Evolutionary conservation across 140 eudicot species (phyloP), one percentile per base, ranked within the genome.

Genomic region (Stevia rebaudiana): DNA sequence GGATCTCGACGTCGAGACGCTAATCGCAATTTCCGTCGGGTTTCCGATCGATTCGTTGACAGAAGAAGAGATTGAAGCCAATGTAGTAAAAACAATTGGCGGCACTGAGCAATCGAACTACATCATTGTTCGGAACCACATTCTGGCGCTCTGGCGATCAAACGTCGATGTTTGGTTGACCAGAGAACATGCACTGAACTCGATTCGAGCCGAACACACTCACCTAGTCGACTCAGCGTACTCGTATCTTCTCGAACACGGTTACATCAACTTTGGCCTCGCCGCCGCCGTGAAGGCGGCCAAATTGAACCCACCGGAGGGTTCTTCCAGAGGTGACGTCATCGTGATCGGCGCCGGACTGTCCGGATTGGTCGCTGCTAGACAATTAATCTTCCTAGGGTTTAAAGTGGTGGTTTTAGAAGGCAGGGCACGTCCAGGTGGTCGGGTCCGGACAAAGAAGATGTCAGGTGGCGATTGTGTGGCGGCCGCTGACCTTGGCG

Each of bases 401-500:
- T 88, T 88, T 78, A 92, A 84, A 57, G 99, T 83, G 43, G 74
- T 85, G 22, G 76, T 88, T 54, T 72, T 92, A 11, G 98, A 92
- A 74, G 98, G 96, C 4, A 52, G 98, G 62, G 39, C 61, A 1
- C 77, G 95, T 18, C 90, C 98, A 0, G 98, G 98, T 5, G 98
- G 98, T 0, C 76, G 98, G 16, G 98, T 92, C 0, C 74, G 86
- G 42, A 81, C 94, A 13, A 80, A 73, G 80, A 83, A 78, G 59
- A 85, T 92, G 99, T 55, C 75, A 0, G 87, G 80, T 12, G 86
- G 61, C 2, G 82, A 68, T 24, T 65, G 73, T 16, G 82, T 83
- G 24, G 96, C 87, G 0, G 98, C 96, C 0, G 98, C 96, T 8
- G 98, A 92, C 19, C 68, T 92, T 7, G 98, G 98, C 3, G 98